Base-by-base conservation (phyloP, 2,329 filamentous ascomycete species). In the Pezicula carpinea region DNA sequence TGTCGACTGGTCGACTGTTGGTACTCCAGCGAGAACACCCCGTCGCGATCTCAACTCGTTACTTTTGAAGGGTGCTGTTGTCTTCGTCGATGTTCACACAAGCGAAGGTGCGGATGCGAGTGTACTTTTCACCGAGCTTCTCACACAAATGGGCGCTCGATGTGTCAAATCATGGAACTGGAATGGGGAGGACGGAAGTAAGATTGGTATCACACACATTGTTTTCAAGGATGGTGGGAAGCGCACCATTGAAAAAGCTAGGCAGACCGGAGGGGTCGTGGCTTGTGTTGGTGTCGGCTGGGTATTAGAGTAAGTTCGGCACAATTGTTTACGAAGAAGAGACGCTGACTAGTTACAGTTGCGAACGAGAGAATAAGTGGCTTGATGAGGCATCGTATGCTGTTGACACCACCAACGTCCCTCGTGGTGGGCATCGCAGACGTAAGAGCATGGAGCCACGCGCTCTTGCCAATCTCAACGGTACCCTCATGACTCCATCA, bases 201-300 rank as follows among this genome's bases (percentile, higher is more conserved):
- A 82, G 62, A 71, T 89, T 49, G 86, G 84, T 5, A 88, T 95
- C 58, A 95, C 89, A 0, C 90, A 96, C 61, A 87, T 96, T 6
- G 81, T 96, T 6, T 96, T 83, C 73, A 96, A 95, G 65, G 90
- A 95, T 60, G 90, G 90, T 39, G 83, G 83, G 35, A 83, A 85
- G 60, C 76, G 84, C 21, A 95, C 89, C 1, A 68, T 96, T 54
- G 85, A 95, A 62, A 95, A 90, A 67, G 85, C 92, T 6, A 76
- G 82, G 48, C 78, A 85, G 57, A 83, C 80, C 33, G 76, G 79
- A 13, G 88, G 88, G 5, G 73, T 87, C 23, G 87, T 96, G 32
- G 83, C 88, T 57, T 95, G 89, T 67, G 89, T 96, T 46, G 89
- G 89, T 42, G 86, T 95, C 39, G 83, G 83, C 54, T 96, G 89